Base-by-base conservation (phyloP, 176 grass and related monocot species). In the Juncus inflexus region DNA sequence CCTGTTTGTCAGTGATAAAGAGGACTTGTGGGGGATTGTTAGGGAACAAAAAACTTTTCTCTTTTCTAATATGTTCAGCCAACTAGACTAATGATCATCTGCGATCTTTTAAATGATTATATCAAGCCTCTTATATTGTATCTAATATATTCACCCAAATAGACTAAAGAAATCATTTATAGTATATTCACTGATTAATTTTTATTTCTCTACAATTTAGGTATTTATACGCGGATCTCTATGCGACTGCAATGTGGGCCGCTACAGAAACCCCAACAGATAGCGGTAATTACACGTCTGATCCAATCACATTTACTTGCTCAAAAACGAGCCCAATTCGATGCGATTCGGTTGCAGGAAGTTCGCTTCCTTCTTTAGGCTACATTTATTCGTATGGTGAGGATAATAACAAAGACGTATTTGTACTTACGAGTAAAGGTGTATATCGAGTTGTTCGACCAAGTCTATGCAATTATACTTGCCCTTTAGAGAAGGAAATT, bases 381-480 rank as follows among this genome's bases (percentile, higher is more conserved):
- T 89, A 89, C 58, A 78, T 89, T 79, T 89, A 78, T 63, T 89
- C 92, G 4, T 97, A 88, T 8, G 92, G 92, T 3, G 84, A 89
- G 77, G 92, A 91, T 66, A 97, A 81, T 58, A 86, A 36, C 60
- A 89, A 78, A 78, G 92, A 97, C 0, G 55, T 88, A 7, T 89
- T 81, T 53, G 3, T 96, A 5, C 15, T 96, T 69, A 10, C 84
- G n/a, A 81, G 52, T 60, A 91, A 91, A 50, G 91, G 84, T 0
- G 84, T 96, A 0, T 97, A 91, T 82, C 63, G 92, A 12, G 51
- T 89, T 35, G 87, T 91, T 35, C 78, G 87, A 35, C 87, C 87
- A 11, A 97, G 87, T 72, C 61, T 78, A 2, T 89, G 87, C 49
- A 72, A 61, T 63, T 89, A 89, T 15, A 67, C 54, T 3, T 89